These are phyloP conservation scores for Suhomyces terraborum DNA, from an alignment of 1,139 yeast genomes.

Conservation along the genomic window DNA sequence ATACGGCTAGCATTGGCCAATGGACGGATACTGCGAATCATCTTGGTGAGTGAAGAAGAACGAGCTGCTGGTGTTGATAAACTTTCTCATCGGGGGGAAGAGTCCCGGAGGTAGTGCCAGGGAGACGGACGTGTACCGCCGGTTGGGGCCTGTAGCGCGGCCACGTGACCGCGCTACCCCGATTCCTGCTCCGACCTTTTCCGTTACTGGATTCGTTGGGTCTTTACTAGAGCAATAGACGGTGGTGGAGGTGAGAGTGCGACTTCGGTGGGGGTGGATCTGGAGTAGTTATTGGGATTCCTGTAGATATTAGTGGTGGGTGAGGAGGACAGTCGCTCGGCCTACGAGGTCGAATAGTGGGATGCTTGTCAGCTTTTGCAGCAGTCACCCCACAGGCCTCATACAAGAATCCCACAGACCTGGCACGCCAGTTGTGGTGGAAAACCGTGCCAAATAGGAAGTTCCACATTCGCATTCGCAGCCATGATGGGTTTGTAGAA, in stretches of 20 bases:
- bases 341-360: too few relatives aligned
- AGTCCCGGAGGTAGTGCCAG: constrained; percentile 17
- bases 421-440: too few relatives aligned
- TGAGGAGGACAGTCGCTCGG: too few relatives aligned
- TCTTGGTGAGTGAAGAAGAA: constrained; percentile 12
- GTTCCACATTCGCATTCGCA: not conserved
- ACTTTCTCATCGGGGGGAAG: constrained; percentile 18
- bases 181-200: too few relatives aligned
- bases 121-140: constrained; percentile 14
- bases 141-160: not conserved
- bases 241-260: too few relatives aligned
- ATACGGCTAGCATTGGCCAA: constrained; percentile 19
- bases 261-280: too few relatives aligned
- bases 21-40: constrained; percentile 29
- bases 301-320: too few relatives aligned
- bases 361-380: too few relatives aligned
- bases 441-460: too few relatives aligned
- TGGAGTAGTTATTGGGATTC: too few relatives aligned
- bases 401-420: not conserved
- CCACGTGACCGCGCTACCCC: not conserved
- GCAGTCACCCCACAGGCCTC: not conserved
- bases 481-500: too few relatives aligned
- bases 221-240: too few relatives aligned
- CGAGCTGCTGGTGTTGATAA: constrained; percentile 4
- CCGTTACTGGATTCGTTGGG: not conserved